phyloP scores from a whole-genome alignment of 2,329 filamentous ascomycete genomes.

The Venturiaceae sp. region DNA sequence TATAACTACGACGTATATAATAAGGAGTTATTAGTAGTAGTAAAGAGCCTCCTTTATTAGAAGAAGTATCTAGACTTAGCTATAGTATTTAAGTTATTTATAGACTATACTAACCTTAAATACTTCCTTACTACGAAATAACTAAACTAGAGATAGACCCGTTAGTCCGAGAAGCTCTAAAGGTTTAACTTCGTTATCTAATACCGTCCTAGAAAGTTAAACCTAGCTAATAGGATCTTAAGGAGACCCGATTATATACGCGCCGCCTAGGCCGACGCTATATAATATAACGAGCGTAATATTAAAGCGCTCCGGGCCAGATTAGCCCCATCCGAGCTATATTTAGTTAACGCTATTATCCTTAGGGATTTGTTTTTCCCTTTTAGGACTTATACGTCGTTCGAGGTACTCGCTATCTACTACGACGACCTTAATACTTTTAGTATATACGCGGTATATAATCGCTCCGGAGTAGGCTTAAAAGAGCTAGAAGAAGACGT shows the following conservation, averaged over 20 bases:
- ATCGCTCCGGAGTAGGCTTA: not conserved
- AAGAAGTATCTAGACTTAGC: not conserved
- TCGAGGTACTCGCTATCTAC: not conserved
- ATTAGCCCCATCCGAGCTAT: not conserved
- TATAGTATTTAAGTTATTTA: not conserved
- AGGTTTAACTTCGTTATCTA: too few species aligned
- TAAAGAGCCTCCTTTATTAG: constrained; percentile 7
- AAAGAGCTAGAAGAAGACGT: not conserved
- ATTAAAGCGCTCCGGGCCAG: not conserved
- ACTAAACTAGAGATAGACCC: not conserved
- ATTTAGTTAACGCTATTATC: not conserved
- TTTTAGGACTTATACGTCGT: not conserved
- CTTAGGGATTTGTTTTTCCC: too few species aligned
- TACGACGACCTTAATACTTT: too few species aligned
- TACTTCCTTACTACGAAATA: not conserved
- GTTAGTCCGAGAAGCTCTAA: too few species aligned
- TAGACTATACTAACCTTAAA: not conserved
- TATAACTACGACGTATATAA: too few species aligned
- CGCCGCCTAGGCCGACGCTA: too few species aligned
- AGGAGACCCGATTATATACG: too few species aligned
- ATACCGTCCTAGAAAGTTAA: too few species aligned
- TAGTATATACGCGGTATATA: too few species aligned
- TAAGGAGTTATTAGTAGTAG: constrained; percentile 14
- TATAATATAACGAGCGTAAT: not conserved
- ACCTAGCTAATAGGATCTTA: too few species aligned